Base-by-base conservation (phyloP, 2,329 filamentous ascomycete genomes). In the Colletotrichum sublineola region DNA sequence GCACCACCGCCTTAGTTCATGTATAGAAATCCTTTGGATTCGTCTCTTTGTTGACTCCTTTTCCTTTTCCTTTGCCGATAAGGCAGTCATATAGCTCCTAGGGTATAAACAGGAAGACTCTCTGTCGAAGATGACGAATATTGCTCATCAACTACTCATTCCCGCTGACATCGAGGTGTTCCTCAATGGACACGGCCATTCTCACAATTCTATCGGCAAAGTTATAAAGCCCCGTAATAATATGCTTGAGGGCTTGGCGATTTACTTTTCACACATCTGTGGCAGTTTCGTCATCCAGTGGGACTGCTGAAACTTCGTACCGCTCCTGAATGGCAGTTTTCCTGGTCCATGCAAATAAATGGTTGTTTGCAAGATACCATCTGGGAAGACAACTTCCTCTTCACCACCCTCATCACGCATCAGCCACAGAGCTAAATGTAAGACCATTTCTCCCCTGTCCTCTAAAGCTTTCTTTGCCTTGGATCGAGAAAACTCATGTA, bases 51-150 rank as follows among this genome's bases (percentile, higher is more conserved):
- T 20, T 2, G 24, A 64, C 18, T 7, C 7, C 56, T 48, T 67
- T 67, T 7, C 7, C 56, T 48, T 67, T 67, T 1, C 56, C 65
- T 20, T 67, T 67, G 38, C 56, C 65, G 3, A 61, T 20, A 8
- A 67, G 24, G 18, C 12, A 20, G 14, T 62, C 48, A 20, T 55
- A 44, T 12, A 62, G 44, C 18, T 55, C 56, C 24, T 62, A 46
- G 20, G 65, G 46, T 1, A 62, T 7, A 18, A 55, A 18, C 1
- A 15, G 2, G 33, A 15, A 44, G 2, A 67, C 15, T 12, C 9
- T 33, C 24, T 7, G n/a, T 18, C 44, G 29, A 14, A 67, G 2
- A 29, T 12, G 24, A 15, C 12, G 9, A n/a, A 52, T 29, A 11
- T n/a, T 8, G 1, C 8, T 20, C 48, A 55, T 24, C 46, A 67